These are phyloP conservation scores for Mucor piriformis DNA, from an alignment of 371 early-diverging fungal species.

Conservation along the genomic window DNA sequence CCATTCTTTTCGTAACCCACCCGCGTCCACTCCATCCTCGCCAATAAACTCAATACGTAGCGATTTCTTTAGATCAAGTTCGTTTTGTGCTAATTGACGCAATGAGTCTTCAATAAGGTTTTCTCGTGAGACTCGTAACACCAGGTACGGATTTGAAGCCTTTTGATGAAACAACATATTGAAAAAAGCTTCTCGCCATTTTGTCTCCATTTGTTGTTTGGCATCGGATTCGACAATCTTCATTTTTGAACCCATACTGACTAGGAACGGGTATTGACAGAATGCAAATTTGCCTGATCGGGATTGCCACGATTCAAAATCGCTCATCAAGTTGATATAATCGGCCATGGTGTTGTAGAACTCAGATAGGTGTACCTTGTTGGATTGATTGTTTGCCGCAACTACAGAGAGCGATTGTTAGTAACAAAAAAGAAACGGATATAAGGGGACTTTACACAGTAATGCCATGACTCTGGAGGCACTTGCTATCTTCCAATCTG, in stretches of 20 bases:
- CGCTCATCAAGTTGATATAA: slow-evolving; percentile 76
- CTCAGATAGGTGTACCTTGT: slow-evolving; percentile 66
- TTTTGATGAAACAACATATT: slow-evolving; percentile 75
- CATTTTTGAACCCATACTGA: slow-evolving; percentile 85
- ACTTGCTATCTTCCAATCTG: slow-evolving; percentile 85
- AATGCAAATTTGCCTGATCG: slow-evolving; percentile 79
- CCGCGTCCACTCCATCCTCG: slow-evolving; percentile 94
- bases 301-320: slow-evolving; percentile 87
- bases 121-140: slow-evolving; percentile 81
- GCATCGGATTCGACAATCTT: slow-evolving; percentile 89
- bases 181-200: slow-evolving; percentile 81
- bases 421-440: too few relatives aligned
- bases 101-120: slow-evolving; percentile 86
- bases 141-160: slow-evolving; percentile 77
- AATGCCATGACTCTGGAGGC: slow-evolving; percentile 90
- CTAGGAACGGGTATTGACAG: slow-evolving; percentile 89
- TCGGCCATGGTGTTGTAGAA: slow-evolving; percentile 91
- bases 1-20: slow-evolving; percentile 97
- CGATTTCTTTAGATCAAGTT: slow-evolving; percentile 84
- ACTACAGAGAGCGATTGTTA: too few relatives aligned
- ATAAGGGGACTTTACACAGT: slow-evolving; percentile 76
- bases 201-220: slow-evolving; percentile 84
- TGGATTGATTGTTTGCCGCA: slow-evolving; percentile 66
- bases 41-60: slow-evolving; percentile 86
- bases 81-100: slow-evolving; percentile 63